Evolutionary conservation across 495 filamentous ascomycete species (phyloP).

Genomic region (Wilcoxina mikolae): DNA sequence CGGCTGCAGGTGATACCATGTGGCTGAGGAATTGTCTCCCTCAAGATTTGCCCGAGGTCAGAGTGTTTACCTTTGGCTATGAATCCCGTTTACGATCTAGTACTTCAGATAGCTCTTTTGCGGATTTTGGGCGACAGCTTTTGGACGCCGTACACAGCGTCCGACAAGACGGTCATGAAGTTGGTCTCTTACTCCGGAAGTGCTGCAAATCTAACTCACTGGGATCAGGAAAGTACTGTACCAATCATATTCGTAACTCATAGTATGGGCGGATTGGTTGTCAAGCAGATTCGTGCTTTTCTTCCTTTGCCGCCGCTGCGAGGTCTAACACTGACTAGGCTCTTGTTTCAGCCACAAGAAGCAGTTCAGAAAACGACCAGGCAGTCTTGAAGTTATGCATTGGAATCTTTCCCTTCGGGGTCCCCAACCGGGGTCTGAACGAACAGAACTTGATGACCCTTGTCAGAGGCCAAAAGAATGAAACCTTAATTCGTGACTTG

Average conservation of each 20-base stretch:
- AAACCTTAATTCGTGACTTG: constrained; percentile 10
- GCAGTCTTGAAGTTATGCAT: constrained; percentile 6
- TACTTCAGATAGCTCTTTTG: not conserved
- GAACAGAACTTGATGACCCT: constrained; percentile 11
- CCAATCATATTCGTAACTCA: constrained; percentile 9
- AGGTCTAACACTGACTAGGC: not conserved
- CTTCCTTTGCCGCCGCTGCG: no score
- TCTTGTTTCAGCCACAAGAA: not conserved
- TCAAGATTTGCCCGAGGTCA: not conserved
- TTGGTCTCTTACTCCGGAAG: not conserved
- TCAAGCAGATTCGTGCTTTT: constrained; percentile 1
- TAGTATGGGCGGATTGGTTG: constrained; percentile 5
- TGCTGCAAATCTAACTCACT: not conserved
- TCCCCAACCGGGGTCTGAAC: constrained; percentile 20
- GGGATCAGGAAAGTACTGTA: not conserved
- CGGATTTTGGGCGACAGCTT: not conserved
- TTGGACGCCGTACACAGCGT: not conserved
- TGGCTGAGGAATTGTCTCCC: constrained; percentile 10
- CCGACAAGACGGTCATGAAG: no score
- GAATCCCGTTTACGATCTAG: not conserved
- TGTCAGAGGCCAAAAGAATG: constrained; percentile 17
- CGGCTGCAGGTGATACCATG: not conserved
- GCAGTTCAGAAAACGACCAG: no score
- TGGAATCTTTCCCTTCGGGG: constrained; percentile 17
- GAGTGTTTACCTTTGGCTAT: constrained; percentile 11